phyloP scores from a whole-genome alignment of 2,329 filamentous ascomycete species.

The Thielaviopsis euricoi region DNA sequence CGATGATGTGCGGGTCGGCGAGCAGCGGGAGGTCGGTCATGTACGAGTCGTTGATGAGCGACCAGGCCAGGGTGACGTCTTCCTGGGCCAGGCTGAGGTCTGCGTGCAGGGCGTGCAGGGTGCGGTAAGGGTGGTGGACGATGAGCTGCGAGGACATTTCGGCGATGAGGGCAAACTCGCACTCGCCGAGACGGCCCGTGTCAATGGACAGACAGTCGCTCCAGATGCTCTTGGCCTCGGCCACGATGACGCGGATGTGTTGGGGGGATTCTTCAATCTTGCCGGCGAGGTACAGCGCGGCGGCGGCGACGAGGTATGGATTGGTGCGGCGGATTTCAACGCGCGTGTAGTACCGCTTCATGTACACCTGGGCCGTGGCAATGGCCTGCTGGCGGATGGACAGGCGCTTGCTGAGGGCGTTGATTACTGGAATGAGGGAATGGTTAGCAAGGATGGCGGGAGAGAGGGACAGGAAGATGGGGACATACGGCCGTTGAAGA shows the following conservation, averaged over 20 bases:
- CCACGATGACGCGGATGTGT: slow-evolving; percentile 80
- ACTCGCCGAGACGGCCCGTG: slow-evolving; percentile 74
- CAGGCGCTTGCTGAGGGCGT: slow-evolving; percentile 69
- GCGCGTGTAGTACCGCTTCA: slow-evolving; percentile 83
- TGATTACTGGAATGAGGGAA: slow-evolving; percentile 42
- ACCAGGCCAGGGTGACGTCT: slow-evolving; percentile 61
- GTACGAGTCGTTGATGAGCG: slow-evolving; percentile 81
- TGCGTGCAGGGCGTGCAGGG: slow-evolving; percentile 51
- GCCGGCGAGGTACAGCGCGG: slow-evolving; percentile 83
- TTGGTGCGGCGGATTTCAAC: slow-evolving; percentile 88
- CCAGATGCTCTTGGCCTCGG: slow-evolving; percentile 74
- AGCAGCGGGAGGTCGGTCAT: slow-evolving; percentile 81
- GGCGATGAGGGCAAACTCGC: slow-evolving; percentile 82
- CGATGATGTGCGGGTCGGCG: slow-evolving; percentile 72
- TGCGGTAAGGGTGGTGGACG: slow-evolving; percentile 79
- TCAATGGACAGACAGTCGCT: slow-evolving; percentile 62
- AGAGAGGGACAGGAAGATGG: neutral
- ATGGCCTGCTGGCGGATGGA: slow-evolving; percentile 78
- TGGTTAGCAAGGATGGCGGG: neutral
- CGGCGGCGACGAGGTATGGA: slow-evolving; percentile 83
- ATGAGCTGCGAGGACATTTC: slow-evolving; percentile 85
- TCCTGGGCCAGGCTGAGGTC: slow-evolving; percentile 60
- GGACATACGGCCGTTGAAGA: slow-evolving; percentile 68
- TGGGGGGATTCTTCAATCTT: slow-evolving; percentile 98
- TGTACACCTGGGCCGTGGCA: slow-evolving; percentile 85